phyloP scores from a whole-genome alignment of 1,284 basidiomycete species.

The Sanghuangporus weigelae region DNA sequence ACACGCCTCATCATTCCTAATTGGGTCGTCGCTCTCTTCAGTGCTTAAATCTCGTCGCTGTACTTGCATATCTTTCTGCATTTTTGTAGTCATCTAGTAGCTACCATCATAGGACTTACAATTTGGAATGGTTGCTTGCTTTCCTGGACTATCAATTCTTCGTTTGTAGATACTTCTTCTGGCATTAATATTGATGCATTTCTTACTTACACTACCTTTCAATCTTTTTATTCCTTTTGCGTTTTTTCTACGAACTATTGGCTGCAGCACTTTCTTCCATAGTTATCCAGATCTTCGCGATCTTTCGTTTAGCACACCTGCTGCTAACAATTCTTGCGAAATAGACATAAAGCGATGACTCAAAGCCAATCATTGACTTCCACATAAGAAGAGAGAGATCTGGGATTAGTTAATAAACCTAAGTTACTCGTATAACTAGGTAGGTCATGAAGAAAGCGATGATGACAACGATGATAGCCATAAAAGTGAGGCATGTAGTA shows the following conservation, averaged over 20 bases:
- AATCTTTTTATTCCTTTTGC: neutral
- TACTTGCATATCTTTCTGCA: neutral
- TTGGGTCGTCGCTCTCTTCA: neutral
- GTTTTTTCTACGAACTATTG: neutral
- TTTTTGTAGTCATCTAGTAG: neutral
- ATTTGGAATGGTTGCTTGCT: neutral
- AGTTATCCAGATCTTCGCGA: neutral
- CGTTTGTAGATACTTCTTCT: neutral
- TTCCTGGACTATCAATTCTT: neutral
- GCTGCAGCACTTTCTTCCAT: neutral
- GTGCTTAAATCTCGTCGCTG: neutral
- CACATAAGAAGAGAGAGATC: neutral
- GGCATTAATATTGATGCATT: constrained; percentile 2
- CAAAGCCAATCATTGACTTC: neutral
- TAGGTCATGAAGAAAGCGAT: constrained; percentile 69
- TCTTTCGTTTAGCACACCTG: neutral
- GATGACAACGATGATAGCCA: constrained; percentile 53
- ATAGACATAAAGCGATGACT: neutral
- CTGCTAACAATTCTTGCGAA: neutral
- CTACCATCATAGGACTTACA: neutral
- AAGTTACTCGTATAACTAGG: constrained; percentile 61
- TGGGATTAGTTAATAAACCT: neutral
- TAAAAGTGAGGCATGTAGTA: constrained; percentile 67
- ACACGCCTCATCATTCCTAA: neutral
- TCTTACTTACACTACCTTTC: constrained; percentile 8